phyloP scores from a whole-genome alignment of 2,329 filamentous ascomycete genomes.

The Aspergillus sp. region DNA sequence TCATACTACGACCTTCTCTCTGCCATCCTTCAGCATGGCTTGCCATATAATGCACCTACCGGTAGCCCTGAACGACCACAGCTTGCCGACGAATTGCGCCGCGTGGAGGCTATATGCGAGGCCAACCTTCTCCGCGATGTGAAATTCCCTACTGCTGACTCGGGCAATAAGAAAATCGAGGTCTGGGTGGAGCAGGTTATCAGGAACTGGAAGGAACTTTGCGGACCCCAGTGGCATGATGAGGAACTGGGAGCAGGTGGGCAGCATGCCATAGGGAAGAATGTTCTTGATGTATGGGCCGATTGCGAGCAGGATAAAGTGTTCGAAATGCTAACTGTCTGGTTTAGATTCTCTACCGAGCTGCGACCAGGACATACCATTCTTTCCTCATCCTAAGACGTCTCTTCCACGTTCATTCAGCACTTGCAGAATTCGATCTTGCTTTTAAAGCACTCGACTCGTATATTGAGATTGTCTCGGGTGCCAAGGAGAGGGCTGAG shows the following conservation, averaged over 20 bases:
- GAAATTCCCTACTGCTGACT: slow-evolving; percentile 80
- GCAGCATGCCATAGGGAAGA: slow-evolving; percentile 73
- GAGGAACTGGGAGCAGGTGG: slow-evolving; percentile 81
- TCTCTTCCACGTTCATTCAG: slow-evolving; percentile 84
- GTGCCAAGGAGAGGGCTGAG: slow-evolving; percentile 80
- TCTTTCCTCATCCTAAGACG: slow-evolving; percentile 86
- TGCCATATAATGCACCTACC: slow-evolving; percentile 42
- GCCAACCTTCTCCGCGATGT: slow-evolving; percentile 76
- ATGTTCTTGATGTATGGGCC: slow-evolving; percentile 68
- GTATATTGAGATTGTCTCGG: slow-evolving; percentile 85
- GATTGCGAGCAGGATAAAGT: neutral
- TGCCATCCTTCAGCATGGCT: slow-evolving; percentile 66
- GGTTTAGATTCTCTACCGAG: slow-evolving; percentile 76
- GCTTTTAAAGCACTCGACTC: slow-evolving; percentile 90
- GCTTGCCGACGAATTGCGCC: slow-evolving; percentile 76
- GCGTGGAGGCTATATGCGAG: slow-evolving; percentile 80
- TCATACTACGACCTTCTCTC: slow-evolving; percentile 84
- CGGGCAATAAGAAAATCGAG: slow-evolving; percentile 79
- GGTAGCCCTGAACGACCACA: slow-evolving; percentile 58
- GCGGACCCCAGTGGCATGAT: slow-evolving; percentile 78
- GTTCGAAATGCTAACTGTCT: slow-evolving; percentile 21
- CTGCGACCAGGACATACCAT: slow-evolving; percentile 92
- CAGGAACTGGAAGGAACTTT: slow-evolving; percentile 82
- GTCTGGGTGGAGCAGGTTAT: slow-evolving; percentile 78
- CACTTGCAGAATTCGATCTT: slow-evolving; percentile 88